phyloP scores from a whole-genome alignment of 2,329 filamentous ascomycete species.

The Ceratocystiopsis sp. region DNA sequence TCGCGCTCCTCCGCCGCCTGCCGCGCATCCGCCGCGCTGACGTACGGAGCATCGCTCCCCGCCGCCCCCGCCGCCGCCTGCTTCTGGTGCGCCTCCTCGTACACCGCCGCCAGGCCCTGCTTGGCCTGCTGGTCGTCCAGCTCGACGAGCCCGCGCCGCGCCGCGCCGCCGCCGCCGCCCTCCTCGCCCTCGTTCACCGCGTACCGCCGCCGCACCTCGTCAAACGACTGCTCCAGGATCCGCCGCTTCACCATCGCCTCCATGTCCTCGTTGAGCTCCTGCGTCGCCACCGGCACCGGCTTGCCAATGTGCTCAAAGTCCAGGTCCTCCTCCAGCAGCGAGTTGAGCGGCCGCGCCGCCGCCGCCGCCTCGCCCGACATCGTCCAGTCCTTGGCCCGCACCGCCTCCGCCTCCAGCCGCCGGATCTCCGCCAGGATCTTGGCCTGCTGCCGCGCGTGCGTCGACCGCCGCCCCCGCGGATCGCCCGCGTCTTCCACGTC shows the following conservation, averaged over 20 bases:
- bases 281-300: conserved; percentile 83
- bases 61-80: conserved; percentile 21
- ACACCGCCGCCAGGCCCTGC: conserved; percentile 77
- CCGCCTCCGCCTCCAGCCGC: conserved; percentile 71
- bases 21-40: conserved; percentile 71
- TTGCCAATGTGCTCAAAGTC: conserved; percentile 94
- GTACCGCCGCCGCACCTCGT: conserved; percentile 70
- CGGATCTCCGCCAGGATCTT: conserved; percentile 83
- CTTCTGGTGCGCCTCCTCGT: conserved; percentile 82
- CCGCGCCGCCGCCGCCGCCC: conserved; percentile 22
- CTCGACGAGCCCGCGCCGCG: conserved; percentile 57
- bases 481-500: conserved; percentile 48
- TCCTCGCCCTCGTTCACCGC: conserved; percentile 43
- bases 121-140: conserved; percentile 77
- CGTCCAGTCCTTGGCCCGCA: conserved; percentile 83
- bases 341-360: conserved; percentile 70
- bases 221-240: conserved; percentile 78
- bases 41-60: conserved; percentile 55
- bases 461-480: conserved; percentile 57
- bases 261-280: conserved; percentile 77
- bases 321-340: conserved; percentile 81
- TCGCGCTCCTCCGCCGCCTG: conserved; percentile 67
- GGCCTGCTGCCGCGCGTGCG: conserved; percentile 73
- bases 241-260: conserved; percentile 89
- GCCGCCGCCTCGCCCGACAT: conserved; percentile 76